Conservation (phyloP, 257 asterid species). For the Jasminum sambac region DNA sequence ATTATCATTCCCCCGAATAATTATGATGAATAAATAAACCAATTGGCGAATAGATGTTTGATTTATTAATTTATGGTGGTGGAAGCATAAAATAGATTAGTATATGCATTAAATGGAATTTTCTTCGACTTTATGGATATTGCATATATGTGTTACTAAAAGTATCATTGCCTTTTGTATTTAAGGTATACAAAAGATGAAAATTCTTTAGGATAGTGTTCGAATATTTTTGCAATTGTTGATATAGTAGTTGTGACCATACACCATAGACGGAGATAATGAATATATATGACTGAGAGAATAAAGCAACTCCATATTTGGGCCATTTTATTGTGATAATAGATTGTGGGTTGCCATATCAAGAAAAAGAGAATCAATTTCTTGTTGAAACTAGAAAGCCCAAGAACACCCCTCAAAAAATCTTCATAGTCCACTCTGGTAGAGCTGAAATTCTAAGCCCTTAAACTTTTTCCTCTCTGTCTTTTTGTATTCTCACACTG, state of each 20-base stretch:
- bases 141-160: slow-evolving; percentile 25
- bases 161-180: slow-evolving; percentile 32
- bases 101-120: slow-evolving; percentile 17
- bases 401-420: background rate
- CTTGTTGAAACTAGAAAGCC: slow-evolving; percentile 28
- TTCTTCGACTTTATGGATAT: slow-evolving; percentile 30
- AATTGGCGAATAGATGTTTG: no score
- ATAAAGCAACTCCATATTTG: slow-evolving; percentile 32
- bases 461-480: background rate
- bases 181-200: slow-evolving; percentile 38
- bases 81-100: background rate
- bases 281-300: background rate
- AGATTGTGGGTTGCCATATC: slow-evolving; percentile 31
- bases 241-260: background rate
- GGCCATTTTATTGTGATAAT: background rate
- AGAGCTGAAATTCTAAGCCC: background rate
- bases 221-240: slow-evolving; percentile 1
- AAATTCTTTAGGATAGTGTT: slow-evolving; percentile 11
- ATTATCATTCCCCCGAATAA: no score
- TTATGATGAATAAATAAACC: no score
- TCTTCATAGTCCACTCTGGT: background rate
- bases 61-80: background rate
- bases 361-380: slow-evolving; percentile 1
- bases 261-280: slow-evolving; percentile 17
- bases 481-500: background rate